Percentiles rank a stretch among this genome's conserved stretches.
These are phyloP conservation scores for Citrus inodora DNA, from an alignment of 345 rosid genomes.

Conservation along the genomic window DNA sequence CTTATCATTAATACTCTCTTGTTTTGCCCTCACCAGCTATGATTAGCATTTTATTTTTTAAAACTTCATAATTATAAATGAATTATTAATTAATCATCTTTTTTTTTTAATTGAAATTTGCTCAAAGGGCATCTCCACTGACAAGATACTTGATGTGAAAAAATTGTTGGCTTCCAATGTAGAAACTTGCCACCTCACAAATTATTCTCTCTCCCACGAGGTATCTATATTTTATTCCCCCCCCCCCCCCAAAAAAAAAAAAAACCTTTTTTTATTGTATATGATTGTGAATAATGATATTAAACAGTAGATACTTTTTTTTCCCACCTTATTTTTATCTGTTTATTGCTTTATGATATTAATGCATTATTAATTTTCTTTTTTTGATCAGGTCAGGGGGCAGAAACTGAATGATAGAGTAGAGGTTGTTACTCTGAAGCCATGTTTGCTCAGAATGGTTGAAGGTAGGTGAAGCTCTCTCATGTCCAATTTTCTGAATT, in stretches of 20 bases:
- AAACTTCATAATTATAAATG: background rate
- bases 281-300: no score
- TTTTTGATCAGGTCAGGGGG: slow-evolving; percentile 46
- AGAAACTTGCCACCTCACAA: slow-evolving; percentile 63
- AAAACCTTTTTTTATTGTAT: background rate
- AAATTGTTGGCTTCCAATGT: slow-evolving; percentile 48
- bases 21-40: background rate
- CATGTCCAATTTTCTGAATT: background rate
- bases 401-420: slow-evolving; percentile 48
- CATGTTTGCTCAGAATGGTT: slow-evolving; percentile 50
- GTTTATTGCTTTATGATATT: background rate
- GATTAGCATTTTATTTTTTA: no score
- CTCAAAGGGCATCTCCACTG: slow-evolving; percentile 65
- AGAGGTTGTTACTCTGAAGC: slow-evolving; percentile 44
- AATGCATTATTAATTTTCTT: background rate
- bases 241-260: no score
- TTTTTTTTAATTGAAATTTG: background rate
- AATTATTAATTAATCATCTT: background rate
- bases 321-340: background rate
- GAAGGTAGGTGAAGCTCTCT: slow-evolving; percentile 56
- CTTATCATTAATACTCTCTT: background rate
- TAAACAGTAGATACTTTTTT: background rate
- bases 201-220: slow-evolving; percentile 57
- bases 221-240: background rate
- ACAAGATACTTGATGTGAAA: slow-evolving; percentile 57